Base-by-base conservation (phyloP, 176 grass and related monocot genomes). In the Zoysia pacifica region DNA sequence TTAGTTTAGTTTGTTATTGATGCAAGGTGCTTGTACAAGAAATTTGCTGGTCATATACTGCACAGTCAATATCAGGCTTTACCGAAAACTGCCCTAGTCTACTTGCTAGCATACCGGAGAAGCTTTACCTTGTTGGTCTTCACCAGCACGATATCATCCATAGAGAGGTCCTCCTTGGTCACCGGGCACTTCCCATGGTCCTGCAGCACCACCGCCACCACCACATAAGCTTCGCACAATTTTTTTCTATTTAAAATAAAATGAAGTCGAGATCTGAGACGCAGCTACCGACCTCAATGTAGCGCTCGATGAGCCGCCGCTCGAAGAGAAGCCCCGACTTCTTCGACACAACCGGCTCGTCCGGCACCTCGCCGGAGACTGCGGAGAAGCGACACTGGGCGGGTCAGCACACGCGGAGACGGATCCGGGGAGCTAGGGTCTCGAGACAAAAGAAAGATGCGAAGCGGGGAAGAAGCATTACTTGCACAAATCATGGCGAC, bases 281-380 rank as follows among this genome's bases (percentile, higher is more conserved):
- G 59, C 35, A 84, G 61, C 40, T 37, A 51, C 80, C 18, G 77
- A 96, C 93, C 88, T 89, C 88, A 75, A 96, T 85, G 75, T 91
- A 90, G 60, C 91, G 88, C 79, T 99, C 97, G 81, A 99, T 82
- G 59, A 99, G 84, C 47, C 97, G 90, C 63, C 97, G 84, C 83
- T 99, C 97, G 79, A 88, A 99, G 64, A 99, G 81, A 11, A 86
- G 93, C 7, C 97, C 97, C 5, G 97, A 99, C 84, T 95, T 99
- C 90, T 96, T 99, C 13, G 90, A 96, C 39, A 99, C 85, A 48
- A 99, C 93, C 37, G 97, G 97, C 81, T 99, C 97, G 78, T 93
- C 93, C 82, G 97, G 92, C 78, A 90, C 93, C 84, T 99, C 97
- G 52, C 97, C 97, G 69, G 97, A 99, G 62, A 99, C 97, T 99